Evolutionary conservation across 2,329 filamentous ascomycete species (phyloP).

Genomic region (Phialophora tarda): DNA sequence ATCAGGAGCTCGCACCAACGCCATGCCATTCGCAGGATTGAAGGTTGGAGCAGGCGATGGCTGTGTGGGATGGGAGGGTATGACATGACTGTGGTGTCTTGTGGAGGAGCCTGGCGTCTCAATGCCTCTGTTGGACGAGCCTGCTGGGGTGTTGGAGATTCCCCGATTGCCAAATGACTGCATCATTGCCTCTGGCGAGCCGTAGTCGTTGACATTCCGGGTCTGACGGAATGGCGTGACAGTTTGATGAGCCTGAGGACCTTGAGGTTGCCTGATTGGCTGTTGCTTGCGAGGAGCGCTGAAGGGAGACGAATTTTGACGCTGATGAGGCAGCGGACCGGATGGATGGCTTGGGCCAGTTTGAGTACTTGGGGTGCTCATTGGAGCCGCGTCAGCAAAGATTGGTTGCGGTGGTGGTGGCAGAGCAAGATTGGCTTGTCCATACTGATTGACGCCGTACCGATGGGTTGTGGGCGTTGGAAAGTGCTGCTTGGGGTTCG

Average conservation of each 20-base stretch:
- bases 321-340: constrained; percentile 1
- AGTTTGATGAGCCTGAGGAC: constrained; percentile 11
- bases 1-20: background rate
- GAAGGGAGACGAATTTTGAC: constrained; percentile 7
- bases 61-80: background rate
- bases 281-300: constrained; percentile 5
- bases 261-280: constrained; percentile 6
- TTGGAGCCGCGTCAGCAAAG: background rate
- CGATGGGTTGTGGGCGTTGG: constrained; percentile 22
- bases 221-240: constrained; percentile 10
- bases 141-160: constrained; percentile 6
- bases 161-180: constrained; percentile 9
- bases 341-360: background rate
- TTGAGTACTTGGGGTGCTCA: background rate
- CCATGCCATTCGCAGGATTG: constrained; percentile 9
- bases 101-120: constrained; percentile 7
- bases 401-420: constrained; percentile 16
- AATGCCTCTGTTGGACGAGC: background rate
- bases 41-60: constrained; percentile 14
- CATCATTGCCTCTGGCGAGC: constrained; percentile 25
- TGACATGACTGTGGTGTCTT: constrained; percentile 4
- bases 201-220: constrained; percentile 22
- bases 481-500: constrained; percentile 28
- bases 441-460: constrained; percentile 13
- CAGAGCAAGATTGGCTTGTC: constrained; percentile 4